phyloP scores from a whole-genome alignment of 192 early-diverging fungal genomes.

The Obelidium mucronatum region DNA sequence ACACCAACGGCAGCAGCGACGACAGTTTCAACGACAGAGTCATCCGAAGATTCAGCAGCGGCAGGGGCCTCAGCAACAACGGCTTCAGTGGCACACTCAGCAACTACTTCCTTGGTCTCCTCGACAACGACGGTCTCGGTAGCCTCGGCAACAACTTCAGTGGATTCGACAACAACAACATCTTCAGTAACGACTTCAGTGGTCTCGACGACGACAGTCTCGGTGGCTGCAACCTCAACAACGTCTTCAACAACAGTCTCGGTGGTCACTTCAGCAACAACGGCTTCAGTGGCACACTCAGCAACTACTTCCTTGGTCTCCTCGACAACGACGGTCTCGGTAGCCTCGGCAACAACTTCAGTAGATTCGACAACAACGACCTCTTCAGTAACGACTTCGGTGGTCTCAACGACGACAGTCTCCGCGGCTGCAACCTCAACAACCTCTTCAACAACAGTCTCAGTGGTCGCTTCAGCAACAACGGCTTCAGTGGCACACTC shows the following conservation, averaged over 20 bases:
- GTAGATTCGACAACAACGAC: no score
- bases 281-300: background rate
- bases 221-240: background rate
- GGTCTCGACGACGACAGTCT: background rate
- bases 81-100: background rate
- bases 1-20: background rate
- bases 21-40: background rate
- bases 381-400: background rate
- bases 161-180: background rate
- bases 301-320: slow-evolving; percentile 3
- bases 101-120: no score
- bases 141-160: slow-evolving; percentile 8
- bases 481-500: no score
- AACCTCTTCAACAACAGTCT: background rate
- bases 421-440: background rate
- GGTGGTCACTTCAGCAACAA: background rate
- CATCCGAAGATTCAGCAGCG: background rate
- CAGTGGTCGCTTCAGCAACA: background rate
- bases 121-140: background rate
- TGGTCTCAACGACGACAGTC: no score
- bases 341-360: slow-evolving; percentile 13
- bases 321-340: no score
- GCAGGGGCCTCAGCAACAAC: background rate
- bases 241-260: background rate
- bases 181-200: background rate